phyloP scores from a whole-genome alignment of 129 eudicot species.

The Flaveria ramosissima region DNA sequence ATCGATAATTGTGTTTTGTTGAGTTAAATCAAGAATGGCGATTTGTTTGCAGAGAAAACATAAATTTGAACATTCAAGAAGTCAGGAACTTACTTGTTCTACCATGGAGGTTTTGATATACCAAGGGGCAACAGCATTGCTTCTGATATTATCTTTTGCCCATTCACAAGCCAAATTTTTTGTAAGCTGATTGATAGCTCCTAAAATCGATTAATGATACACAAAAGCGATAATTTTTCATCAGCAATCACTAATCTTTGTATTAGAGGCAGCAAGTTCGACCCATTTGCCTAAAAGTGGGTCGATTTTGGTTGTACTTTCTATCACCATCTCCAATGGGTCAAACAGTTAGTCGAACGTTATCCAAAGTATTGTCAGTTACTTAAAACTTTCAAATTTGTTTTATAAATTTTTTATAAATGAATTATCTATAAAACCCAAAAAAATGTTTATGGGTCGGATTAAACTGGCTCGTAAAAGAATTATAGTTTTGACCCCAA shows the following conservation, averaged over 20 bases:
- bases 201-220: constrained; percentile 28
- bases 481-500: background rate
- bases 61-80: background rate
- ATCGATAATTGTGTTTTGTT: background rate
- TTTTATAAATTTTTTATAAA: background rate
- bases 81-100: constrained; percentile 48
- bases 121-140: constrained; percentile 85
- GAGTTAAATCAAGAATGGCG: background rate
- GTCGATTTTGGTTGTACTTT: background rate
- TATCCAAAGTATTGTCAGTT: background rate
- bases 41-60: background rate
- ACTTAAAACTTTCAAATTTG: background rate
- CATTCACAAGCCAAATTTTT: constrained; percentile 81
- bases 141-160: constrained; percentile 78
- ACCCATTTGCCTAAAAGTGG: background rate
- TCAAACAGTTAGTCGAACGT: background rate
- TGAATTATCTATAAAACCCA: background rate
- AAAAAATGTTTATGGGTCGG: background rate
- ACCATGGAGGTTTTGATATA: constrained; percentile 74
- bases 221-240: background rate
- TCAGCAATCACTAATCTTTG: background rate
- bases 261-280: background rate
- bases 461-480: background rate
- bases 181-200: constrained; percentile 72
- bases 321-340: background rate